Percentiles rank a stretch among this genome's conserved stretches.
phyloP scores from a whole-genome alignment of 306 rosid genomes.

The Ochetophila trinervis region DNA sequence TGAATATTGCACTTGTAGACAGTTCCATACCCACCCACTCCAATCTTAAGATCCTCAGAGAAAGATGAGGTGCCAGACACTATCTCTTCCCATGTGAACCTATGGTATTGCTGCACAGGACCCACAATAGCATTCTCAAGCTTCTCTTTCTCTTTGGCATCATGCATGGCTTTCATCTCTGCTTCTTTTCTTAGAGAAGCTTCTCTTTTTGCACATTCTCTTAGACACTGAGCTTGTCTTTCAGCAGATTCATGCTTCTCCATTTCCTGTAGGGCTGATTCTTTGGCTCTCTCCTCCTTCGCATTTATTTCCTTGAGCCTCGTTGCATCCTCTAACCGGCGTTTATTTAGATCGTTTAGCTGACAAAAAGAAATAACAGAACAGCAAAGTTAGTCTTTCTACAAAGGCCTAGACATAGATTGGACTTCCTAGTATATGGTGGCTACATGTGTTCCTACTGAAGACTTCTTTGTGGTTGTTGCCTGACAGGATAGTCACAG shows the following conservation, averaged over 20 bases:
- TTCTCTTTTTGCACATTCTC: constrained; percentile 67
- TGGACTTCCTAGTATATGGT: not conserved
- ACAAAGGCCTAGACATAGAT: not conserved
- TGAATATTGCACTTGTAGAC: constrained; percentile 80
- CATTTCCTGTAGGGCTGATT: constrained; percentile 49
- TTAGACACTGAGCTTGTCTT: constrained; percentile 56
- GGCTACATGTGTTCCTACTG: not conserved
- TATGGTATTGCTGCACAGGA: constrained; percentile 49
- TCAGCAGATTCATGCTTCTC: constrained; percentile 58
- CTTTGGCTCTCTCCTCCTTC: constrained; percentile 55
- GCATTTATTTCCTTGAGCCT: constrained; percentile 58
- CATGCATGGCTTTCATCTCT: constrained; percentile 54
- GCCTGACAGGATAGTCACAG: too few relatives aligned
- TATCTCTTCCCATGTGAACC: constrained; percentile 82
- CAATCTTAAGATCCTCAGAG: constrained; percentile 76
- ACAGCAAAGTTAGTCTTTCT: constrained; percentile 23
- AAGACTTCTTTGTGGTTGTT: too few relatives aligned
- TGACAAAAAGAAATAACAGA: constrained; percentile 35
- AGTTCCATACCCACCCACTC: constrained; percentile 80
- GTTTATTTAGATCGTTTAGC: constrained; percentile 53
- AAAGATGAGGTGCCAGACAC: constrained; percentile 78
- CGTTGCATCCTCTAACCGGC: constrained; percentile 47
- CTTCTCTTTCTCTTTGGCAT: constrained; percentile 62
- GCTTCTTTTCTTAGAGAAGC: constrained; percentile 62
- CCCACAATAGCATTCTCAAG: constrained; percentile 69